Evolutionary conservation across 768 basidiomycete genomes (phyloP).

Genomic region (Mycena polygramma): DNA sequence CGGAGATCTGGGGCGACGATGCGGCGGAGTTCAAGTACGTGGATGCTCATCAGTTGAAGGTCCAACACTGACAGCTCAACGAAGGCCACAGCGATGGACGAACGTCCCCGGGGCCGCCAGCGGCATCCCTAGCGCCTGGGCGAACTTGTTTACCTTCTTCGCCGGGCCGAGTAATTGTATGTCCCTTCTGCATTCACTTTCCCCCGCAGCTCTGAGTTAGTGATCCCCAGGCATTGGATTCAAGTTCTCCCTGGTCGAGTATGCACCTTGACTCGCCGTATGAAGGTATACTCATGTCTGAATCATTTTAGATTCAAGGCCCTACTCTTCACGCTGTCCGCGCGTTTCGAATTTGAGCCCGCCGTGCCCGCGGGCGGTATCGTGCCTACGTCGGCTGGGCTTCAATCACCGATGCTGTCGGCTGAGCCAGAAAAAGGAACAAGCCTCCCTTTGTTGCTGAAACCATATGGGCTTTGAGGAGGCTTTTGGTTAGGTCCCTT

Average conservation of each 20-base stretch:
- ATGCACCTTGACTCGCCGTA: background rate
- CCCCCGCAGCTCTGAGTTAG: background rate
- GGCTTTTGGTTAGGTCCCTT: too few species aligned
- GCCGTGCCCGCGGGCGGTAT: background rate
- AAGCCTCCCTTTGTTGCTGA: background rate
- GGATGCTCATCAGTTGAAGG: background rate
- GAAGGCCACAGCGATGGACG: background rate
- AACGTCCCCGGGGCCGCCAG: background rate
- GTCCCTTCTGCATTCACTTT: too few species aligned
- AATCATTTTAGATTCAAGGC: constrained; percentile 1
- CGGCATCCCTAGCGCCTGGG: background rate
- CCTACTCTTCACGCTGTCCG: background rate
- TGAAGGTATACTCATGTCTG: background rate
- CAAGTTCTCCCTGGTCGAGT: background rate
- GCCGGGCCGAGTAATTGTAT: background rate
- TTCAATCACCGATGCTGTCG: background rate
- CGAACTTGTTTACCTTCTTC: background rate
- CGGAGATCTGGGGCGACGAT: background rate
- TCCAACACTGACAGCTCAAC: background rate
- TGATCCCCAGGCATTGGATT: background rate
- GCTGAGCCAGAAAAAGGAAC: constrained; percentile 1
- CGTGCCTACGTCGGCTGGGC: background rate
- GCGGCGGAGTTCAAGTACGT: background rate
- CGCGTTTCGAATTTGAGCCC: background rate
- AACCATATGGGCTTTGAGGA: too few species aligned